Evolutionary conservation across 192 early-diverging fungal species (phyloP).

Genomic region (Backusella macrospora): DNA sequence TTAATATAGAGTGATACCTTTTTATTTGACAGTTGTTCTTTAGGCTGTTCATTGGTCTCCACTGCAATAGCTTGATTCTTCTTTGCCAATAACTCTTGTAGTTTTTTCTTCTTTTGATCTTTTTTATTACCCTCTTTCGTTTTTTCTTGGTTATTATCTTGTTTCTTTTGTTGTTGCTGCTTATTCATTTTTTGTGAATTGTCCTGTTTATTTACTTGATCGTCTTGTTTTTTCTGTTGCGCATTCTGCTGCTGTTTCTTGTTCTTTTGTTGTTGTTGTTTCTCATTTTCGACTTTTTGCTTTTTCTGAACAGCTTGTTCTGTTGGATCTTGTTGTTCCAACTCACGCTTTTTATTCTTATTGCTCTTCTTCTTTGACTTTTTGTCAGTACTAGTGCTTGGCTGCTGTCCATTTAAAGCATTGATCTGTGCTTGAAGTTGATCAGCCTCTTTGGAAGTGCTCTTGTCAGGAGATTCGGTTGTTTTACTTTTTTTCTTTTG

Average conservation of each 20-base stretch:
- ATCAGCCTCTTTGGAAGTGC: slow-evolving; percentile 25
- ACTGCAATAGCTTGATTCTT: slow-evolving; percentile 12
- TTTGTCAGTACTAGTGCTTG: background rate
- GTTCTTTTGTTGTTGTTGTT: background rate
- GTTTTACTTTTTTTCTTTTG: slow-evolving; percentile 3
- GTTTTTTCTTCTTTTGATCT: slow-evolving; percentile 33
- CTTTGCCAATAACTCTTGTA: slow-evolving; percentile 26
- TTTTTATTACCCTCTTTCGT: slow-evolving; percentile 17
- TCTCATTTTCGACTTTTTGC: background rate
- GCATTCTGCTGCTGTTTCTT: background rate
- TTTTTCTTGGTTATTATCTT: background rate
- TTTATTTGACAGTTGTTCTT: background rate
- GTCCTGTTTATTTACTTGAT: background rate
- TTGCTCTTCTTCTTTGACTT: background rate
- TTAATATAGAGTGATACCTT: background rate
- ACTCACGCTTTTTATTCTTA: background rate
- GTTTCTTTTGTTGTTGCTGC: background rate
- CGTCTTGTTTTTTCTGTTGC: background rate
- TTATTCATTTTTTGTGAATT: background rate
- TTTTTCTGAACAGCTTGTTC: background rate
- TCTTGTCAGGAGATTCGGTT: background rate
- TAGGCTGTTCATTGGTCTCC: background rate
- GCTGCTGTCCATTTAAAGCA: slow-evolving; percentile 1
- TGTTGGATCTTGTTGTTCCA: background rate
- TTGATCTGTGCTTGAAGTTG: slow-evolving; percentile 26